These are phyloP conservation scores for Leccinum fibrillosum DNA, from an alignment of 768 basidiomycete genomes.

Conservation along the genomic window DNA sequence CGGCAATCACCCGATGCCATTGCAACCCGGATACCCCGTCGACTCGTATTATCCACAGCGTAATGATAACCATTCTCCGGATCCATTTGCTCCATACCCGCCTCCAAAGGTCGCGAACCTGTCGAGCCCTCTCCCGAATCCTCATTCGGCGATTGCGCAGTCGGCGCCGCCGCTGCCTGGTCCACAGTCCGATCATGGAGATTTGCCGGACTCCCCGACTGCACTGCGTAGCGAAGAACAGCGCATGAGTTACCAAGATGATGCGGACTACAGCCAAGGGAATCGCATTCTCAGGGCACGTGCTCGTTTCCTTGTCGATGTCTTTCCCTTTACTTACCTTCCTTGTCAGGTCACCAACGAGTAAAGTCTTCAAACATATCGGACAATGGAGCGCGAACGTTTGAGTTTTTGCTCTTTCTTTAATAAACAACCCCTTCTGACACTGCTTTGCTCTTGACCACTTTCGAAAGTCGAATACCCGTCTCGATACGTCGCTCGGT, in stretches of 20 bases:
- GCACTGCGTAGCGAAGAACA: conserved; percentile 15
- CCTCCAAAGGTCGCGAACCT: conserved; percentile 1
- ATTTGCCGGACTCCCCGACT: conserved; percentile 1
- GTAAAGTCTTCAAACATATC: background rate
- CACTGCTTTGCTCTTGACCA: background rate
- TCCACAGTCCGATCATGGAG: conserved; percentile 15
- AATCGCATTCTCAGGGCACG: conserved; percentile 28
- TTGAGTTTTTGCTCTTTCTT: background rate
- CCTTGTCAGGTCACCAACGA: conserved; percentile 18
- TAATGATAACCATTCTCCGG: conserved; percentile 16
- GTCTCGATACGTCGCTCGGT: background rate
- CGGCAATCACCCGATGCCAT: too few species aligned
- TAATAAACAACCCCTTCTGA: background rate
- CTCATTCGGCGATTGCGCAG: conserved; percentile 5
- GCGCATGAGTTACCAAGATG: conserved; percentile 31
- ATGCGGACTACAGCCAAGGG: conserved; percentile 28
- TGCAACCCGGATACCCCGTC: conserved; percentile 27
- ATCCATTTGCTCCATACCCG: conserved; percentile 31
- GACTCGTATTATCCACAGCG: conserved; percentile 26
- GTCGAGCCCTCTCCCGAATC: conserved; percentile 17
- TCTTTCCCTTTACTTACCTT: background rate
- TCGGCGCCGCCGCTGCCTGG: conserved; percentile 11
- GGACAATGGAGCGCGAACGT: conserved; percentile 2
- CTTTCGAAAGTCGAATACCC: conserved; percentile 1
- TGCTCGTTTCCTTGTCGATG: background rate